These are phyloP conservation scores for Triticum dicoccoides DNA, from an alignment of 176 grass and related monocot genomes.

Conservation along the genomic window DNA sequence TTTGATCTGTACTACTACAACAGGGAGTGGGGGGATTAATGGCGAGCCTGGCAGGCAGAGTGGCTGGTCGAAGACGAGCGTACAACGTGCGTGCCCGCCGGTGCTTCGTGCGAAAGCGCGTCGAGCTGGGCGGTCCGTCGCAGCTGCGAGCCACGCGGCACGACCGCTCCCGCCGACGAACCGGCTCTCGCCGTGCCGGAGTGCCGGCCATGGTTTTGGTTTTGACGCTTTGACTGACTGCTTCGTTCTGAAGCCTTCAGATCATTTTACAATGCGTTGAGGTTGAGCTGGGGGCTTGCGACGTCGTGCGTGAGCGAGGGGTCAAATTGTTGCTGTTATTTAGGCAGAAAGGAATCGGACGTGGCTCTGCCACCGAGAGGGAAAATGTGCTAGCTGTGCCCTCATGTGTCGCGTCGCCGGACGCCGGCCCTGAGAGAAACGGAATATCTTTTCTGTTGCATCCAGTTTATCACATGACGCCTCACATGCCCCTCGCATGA, in stretches of 20 bases:
- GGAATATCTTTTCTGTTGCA: neutral
- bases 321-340: neutral
- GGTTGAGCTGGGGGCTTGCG: neutral
- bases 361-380: neutral
- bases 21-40: neutral
- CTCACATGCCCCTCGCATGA: neutral
- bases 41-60: conserved; percentile 6
- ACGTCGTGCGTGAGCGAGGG: neutral
- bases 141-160: neutral
- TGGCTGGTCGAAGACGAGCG: neutral
- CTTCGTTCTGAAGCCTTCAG: neutral
- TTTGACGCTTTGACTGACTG: neutral
- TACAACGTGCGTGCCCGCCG: conserved; percentile 9
- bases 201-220: neutral
- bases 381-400: neutral
- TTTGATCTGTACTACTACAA: neutral
- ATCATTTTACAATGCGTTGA: neutral
- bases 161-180: neutral
- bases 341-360: neutral
- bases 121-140: neutral
- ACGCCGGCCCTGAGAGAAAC: neutral
- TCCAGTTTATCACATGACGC: neutral
- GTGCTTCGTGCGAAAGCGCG: neutral
- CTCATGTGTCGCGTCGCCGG: neutral
- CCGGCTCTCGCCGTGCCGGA: neutral